Conservation (phyloP, 495 filamentous ascomycete genomes). For the Podospora comata region DNA sequence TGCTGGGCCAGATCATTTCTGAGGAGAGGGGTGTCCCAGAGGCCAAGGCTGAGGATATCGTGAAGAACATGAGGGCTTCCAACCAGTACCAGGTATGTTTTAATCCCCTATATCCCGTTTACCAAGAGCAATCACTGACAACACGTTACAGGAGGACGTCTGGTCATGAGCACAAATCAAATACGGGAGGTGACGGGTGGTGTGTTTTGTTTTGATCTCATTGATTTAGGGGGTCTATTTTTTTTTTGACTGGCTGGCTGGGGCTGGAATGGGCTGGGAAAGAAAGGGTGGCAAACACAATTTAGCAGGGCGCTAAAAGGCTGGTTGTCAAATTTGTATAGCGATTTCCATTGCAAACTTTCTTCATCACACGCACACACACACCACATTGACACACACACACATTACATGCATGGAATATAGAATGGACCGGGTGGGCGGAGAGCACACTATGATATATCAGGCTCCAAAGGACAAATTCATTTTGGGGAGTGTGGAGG, state of each 20-base stretch:
- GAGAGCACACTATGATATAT: background rate
- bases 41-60: slow-evolving; percentile 86
- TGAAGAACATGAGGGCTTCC: slow-evolving; percentile 88
- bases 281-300: background rate
- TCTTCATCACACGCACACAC: background rate
- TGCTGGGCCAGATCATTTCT: slow-evolving; percentile 79
- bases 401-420: background rate
- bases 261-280: background rate
- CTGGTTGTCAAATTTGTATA: background rate
- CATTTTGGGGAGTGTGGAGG: background rate
- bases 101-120: background rate
- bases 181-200: background rate
- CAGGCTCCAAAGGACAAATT: background rate
- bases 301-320: background rate
- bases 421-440: background rate
- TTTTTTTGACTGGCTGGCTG: background rate
- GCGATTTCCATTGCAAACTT: background rate
- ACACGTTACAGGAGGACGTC: slow-evolving; percentile 62
- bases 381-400: background rate
- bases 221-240: slow-evolving; percentile 1
- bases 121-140: slow-evolving; percentile 22
- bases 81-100: slow-evolving; percentile 86
- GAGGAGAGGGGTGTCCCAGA: slow-evolving; percentile 76
- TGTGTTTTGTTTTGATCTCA: slow-evolving; percentile 17
- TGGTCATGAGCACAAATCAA: slow-evolving; percentile 61